Conservation (phyloP, 2,329 filamentous ascomycete species). For the Myriosclerotinia curreyana region DNA sequence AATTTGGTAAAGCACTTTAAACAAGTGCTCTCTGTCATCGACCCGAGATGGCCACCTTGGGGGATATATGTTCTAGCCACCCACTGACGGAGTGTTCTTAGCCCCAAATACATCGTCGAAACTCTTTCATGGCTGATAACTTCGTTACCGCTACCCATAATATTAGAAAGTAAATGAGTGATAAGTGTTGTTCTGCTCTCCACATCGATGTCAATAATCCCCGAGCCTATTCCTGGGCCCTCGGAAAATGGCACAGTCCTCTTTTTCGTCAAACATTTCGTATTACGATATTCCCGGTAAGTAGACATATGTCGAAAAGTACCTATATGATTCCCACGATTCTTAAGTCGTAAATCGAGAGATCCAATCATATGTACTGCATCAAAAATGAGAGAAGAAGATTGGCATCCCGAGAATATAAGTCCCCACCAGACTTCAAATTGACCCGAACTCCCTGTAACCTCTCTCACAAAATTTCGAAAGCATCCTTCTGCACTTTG, state of each 20-base stretch:
- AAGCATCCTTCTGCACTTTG: constrained; percentile 6
- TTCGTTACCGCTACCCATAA: neutral
- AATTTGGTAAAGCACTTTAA: neutral
- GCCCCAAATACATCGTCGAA: constrained; percentile 13
- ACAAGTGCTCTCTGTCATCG: constrained; percentile 5
- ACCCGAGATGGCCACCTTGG: constrained; percentile 7
- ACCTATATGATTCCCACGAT: constrained; percentile 26
- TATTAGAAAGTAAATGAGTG: constrained; percentile 16
- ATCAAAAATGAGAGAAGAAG: constrained; percentile 8
- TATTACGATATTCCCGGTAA: constrained; percentile 31
- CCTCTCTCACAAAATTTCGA: constrained; percentile 17
- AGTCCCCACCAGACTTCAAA: constrained; percentile 19
- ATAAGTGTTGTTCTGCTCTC: constrained; percentile 16
- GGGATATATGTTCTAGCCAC: constrained; percentile 4
- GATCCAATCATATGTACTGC: constrained; percentile 20
- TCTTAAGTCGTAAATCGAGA: constrained; percentile 19
- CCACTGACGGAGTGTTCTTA: constrained; percentile 5
- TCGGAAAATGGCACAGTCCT: constrained; percentile 7
- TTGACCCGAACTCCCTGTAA: constrained; percentile 1
- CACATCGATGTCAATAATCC: constrained; percentile 10
- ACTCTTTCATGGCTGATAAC: constrained; percentile 1
- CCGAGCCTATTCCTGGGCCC: neutral
- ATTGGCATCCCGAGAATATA: constrained; percentile 9
- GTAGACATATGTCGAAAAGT: constrained; percentile 29
- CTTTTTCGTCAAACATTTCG: constrained; percentile 25